These are phyloP conservation scores for Kandelia obovata DNA, from an alignment of 345 rosid species.

Conservation along the genomic window DNA sequence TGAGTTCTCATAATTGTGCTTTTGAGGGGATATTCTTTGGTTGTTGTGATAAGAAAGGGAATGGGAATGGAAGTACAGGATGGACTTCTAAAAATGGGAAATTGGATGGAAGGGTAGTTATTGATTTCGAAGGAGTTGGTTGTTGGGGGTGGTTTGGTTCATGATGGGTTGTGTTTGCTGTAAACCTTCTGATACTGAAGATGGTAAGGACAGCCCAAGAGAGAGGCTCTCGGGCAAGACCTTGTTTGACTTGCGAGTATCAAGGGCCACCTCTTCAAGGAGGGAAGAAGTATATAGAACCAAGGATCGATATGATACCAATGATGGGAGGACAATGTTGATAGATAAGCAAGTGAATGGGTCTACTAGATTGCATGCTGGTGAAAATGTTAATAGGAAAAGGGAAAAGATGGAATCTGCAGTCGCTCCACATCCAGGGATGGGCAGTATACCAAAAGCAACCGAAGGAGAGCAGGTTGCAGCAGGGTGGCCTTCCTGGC, in stretches of 20 bases:
- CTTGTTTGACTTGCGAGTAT: constrained; percentile 50
- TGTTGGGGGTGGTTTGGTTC: constrained; percentile 39
- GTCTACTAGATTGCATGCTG: constrained; percentile 42
- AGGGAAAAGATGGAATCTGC: constrained; percentile 57
- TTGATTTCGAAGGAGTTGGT: constrained; percentile 33
- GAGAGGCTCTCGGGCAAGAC: constrained; percentile 60
- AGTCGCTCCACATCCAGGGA: constrained; percentile 50
- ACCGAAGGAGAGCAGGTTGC: constrained; percentile 92
- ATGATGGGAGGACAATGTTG: constrained; percentile 53
- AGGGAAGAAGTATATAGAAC: constrained; percentile 59
- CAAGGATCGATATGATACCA: constrained; percentile 52
- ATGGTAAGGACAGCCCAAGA: constrained; percentile 77
- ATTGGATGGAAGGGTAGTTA: constrained; percentile 15
- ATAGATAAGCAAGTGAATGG: constrained; percentile 71
- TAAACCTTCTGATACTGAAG: constrained; percentile 86
- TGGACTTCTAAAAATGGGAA: constrained; percentile 17
- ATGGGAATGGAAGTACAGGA: constrained; percentile 26
- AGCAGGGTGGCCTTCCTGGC: constrained; percentile 99
- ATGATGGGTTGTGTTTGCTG: constrained; percentile 82
- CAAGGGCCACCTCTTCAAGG: constrained; percentile 64
- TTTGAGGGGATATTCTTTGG: constrained; percentile 13
- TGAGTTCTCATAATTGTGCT: constrained; percentile 8
- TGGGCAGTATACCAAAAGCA: constrained; percentile 64
- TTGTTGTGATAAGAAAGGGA: constrained; percentile 20
- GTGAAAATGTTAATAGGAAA: constrained; percentile 59